These are phyloP conservation scores for Acanthochlamys bracteata DNA, from an alignment of 106 monocot genomes.

Conservation along the genomic window DNA sequence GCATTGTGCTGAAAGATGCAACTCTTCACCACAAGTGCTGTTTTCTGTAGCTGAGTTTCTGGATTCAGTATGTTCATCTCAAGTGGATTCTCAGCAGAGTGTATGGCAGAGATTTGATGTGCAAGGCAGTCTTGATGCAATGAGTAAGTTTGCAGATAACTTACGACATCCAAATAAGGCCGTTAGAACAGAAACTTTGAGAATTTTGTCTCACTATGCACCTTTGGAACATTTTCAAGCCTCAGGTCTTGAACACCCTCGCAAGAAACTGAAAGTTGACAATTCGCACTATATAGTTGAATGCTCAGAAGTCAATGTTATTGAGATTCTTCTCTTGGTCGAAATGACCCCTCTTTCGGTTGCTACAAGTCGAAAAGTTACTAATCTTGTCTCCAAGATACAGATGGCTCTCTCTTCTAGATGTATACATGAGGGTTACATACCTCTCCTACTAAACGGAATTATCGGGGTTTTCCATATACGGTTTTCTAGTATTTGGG, in stretches of 20 bases:
- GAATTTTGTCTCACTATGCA: conserved; percentile 69
- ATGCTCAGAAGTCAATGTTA: conserved; percentile 30
- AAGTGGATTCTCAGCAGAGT: not conserved
- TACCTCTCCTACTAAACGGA: conserved; percentile 63
- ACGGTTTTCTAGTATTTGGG: conserved; percentile 56
- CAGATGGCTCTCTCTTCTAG: conserved; percentile 43
- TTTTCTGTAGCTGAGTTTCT: conserved; percentile 68
- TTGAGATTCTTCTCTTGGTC: conserved; percentile 51
- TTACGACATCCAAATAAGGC: conserved; percentile 51
- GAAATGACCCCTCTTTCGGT: conserved; percentile 61
- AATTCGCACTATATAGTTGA: conserved; percentile 23
- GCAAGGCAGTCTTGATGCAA: conserved; percentile 16
- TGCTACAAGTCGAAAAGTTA: conserved; percentile 43
- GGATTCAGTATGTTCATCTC: conserved; percentile 39
- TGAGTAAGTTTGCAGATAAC: conserved; percentile 49
- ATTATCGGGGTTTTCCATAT: conserved; percentile 78
- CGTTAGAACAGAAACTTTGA: conserved; percentile 65
- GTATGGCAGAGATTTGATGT: conserved; percentile 21
- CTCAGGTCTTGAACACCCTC: conserved; percentile 39
- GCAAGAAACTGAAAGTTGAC: conserved; percentile 59
- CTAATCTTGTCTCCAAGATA: conserved; percentile 51
- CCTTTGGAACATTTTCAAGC: conserved; percentile 14
- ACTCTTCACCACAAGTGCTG: conserved; percentile 52
- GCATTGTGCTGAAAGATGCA: conserved; percentile 48
- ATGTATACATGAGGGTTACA: conserved; percentile 38